Evolutionary conservation across 2,329 filamentous ascomycete genomes (phyloP).

Genomic region (Diaporthe australafricana): DNA sequence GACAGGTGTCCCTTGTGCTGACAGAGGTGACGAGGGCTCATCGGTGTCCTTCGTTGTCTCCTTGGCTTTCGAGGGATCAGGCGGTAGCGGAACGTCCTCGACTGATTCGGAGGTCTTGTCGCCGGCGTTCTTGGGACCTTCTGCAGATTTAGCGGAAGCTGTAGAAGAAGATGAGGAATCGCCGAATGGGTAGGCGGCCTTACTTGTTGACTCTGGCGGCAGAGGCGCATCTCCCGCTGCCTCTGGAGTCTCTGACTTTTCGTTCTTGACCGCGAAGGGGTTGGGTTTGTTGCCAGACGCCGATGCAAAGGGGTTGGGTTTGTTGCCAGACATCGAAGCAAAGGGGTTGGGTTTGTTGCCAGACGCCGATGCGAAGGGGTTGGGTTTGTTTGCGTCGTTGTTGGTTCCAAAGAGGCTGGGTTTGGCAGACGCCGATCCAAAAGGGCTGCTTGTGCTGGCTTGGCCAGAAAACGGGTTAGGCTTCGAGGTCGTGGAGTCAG

Average conservation of each 20-base stretch:
- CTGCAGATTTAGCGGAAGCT: constrained; percentile 52
- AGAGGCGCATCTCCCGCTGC: constrained; percentile 53
- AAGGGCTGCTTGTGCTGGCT: constrained; percentile 38
- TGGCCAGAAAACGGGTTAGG: constrained; percentile 32
- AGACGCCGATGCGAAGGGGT: not conserved
- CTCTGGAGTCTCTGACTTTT: constrained; percentile 50
- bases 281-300: constrained; percentile 18
- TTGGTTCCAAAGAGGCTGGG: constrained; percentile 39
- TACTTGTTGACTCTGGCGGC: constrained; percentile 68
- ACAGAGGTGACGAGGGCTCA: not conserved
- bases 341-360: constrained; percentile 36
- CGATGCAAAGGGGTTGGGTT: constrained; percentile 23
- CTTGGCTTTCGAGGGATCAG: constrained; percentile 49
- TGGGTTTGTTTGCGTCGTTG: constrained; percentile 38
- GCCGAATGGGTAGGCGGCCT: constrained; percentile 59
- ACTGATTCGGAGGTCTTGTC: constrained; percentile 33
- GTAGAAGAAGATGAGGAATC: constrained; percentile 66
- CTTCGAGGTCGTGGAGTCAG: constrained; percentile 13
- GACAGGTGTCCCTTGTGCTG: constrained; percentile 33
- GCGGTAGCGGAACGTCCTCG: constrained; percentile 45
- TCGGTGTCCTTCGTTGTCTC: constrained; percentile 41
- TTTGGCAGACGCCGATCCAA: constrained; percentile 34
- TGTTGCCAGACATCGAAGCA: constrained; percentile 6
- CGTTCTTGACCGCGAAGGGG: constrained; percentile 40
- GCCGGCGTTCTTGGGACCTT: constrained; percentile 40